Conservation (phyloP, 345 rosid genomes). For the Rubroshorea leprosula region DNA sequence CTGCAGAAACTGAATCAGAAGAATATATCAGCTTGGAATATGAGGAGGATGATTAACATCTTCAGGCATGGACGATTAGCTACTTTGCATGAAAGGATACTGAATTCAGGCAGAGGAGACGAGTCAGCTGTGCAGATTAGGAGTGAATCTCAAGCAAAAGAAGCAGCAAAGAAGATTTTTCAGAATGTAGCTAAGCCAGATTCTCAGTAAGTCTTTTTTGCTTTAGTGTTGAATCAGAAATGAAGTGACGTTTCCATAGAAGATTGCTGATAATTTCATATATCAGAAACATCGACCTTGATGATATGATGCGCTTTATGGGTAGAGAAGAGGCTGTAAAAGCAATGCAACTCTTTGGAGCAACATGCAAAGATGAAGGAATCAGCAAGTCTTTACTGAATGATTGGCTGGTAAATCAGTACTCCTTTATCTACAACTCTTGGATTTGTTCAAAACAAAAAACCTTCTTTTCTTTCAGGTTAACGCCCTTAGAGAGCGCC, state of each 20-base stretch:
- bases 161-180: constrained; percentile 44
- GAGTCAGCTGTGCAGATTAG: constrained; percentile 29
- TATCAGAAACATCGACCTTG: constrained; percentile 28
- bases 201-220: constrained; percentile 27
- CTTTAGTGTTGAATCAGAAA: too few species aligned
- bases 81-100: constrained; percentile 46
- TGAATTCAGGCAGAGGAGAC: constrained; percentile 33
- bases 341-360: constrained; percentile 27
- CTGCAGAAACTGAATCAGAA: constrained; percentile 35
- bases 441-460: neutral
- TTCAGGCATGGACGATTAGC: constrained; percentile 28
- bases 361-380: constrained; percentile 13
- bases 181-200: constrained; percentile 38
- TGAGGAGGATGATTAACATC: constrained; percentile 37
- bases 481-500: constrained; percentile 34
- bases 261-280: too few species aligned
- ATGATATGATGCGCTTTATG: constrained; percentile 39
- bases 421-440: neutral
- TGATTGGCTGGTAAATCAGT: constrained; percentile 36
- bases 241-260: too few species aligned
- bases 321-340: constrained; percentile 30
- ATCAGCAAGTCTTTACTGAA: constrained; percentile 32
- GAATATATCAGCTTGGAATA: constrained; percentile 38
- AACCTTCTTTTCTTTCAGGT: constrained; percentile 19
- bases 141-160: constrained; percentile 34